A percentile compares a stretch with the other conserved stretches of the same genome.
Evolutionary conservation across 78 protist genomes (phyloP).

Genomic region (Abeoforma whisleri): DNA sequence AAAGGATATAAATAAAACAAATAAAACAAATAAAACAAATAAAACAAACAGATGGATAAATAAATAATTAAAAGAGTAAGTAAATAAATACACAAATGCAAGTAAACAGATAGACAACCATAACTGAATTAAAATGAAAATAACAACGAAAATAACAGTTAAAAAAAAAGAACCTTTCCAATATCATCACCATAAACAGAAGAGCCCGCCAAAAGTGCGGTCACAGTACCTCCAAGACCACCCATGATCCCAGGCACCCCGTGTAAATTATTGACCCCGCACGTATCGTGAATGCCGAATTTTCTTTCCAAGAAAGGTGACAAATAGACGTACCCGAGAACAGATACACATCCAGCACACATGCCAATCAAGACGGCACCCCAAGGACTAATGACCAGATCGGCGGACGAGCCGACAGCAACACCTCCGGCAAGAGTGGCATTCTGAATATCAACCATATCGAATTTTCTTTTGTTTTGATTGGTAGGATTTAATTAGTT

Average conservation of each 20-base stretch:
- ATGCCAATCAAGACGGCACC: conserved; percentile 66
- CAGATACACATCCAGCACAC: conserved; percentile 58
- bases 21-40: too few species aligned
- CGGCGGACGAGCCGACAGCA: conserved; percentile 71
- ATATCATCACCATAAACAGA: neutral
- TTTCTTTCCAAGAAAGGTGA: conserved; percentile 2
- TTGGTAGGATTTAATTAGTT: too few species aligned
- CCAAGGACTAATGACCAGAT: conserved; percentile 47
- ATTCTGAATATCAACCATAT: conserved; percentile 14
- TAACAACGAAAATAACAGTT: neutral
- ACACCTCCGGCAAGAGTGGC: conserved; percentile 87
- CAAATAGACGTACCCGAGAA: conserved; percentile 64
- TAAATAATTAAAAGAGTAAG: too few species aligned
- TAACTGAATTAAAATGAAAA: neutral
- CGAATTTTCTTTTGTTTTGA: neutral
- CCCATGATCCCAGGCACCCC: conserved; percentile 84
- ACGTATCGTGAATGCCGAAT: conserved; percentile 57
- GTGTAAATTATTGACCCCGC: conserved; percentile 79
- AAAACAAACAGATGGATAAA: too few species aligned
- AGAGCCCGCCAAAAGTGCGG: conserved; percentile 6
- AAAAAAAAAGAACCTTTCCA: neutral
- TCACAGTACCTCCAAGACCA: conserved; percentile 59
- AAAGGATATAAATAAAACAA: too few species aligned
- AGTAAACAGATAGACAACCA: neutral
- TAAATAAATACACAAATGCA: too few species aligned